Percentiles rank a stretch among this genome's conserved stretches.
Evolutionary conservation across 768 basidiomycete genomes (phyloP).

Genomic region (Lactarius sanguifluus): DNA sequence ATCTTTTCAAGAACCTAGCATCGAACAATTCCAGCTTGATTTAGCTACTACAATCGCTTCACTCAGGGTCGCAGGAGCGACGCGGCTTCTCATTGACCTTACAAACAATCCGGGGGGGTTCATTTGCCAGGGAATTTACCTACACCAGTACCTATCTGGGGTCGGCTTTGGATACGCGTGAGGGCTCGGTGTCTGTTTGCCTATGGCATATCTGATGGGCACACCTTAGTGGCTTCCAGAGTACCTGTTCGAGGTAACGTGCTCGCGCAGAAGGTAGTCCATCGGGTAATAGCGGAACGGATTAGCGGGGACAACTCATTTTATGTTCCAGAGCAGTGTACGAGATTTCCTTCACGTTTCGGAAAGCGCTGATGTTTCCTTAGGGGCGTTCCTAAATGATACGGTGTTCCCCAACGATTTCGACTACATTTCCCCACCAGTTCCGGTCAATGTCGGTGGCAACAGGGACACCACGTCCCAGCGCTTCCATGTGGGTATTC

Average conservation of each 20-base stretch:
- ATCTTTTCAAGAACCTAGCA: constrained; percentile 50
- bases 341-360: constrained; percentile 26
- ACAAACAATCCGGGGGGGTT: constrained; percentile 64
- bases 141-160: constrained; percentile 60
- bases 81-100: constrained; percentile 55
- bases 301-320: constrained; percentile 41
- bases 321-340: constrained; percentile 57
- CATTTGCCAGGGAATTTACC: constrained; percentile 61
- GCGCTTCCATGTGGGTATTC: constrained; percentile 36
- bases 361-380: background rate
- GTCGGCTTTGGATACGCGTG: constrained; percentile 54
- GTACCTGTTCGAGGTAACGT: constrained; percentile 52
- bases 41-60: constrained; percentile 44
- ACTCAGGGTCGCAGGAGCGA: constrained; percentile 51
- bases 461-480: constrained; percentile 34
- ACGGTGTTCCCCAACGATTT: constrained; percentile 32
- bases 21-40: constrained; percentile 50
- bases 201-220: background rate
- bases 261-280: constrained; percentile 59
- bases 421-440: constrained; percentile 37
- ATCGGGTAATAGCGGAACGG: constrained; percentile 49
- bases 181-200: constrained; percentile 29
- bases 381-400: constrained; percentile 40
- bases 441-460: constrained; percentile 36
- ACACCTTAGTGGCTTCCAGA: constrained; percentile 53